Evolutionary conservation across 2,329 filamentous ascomycete genomes (phyloP).

Genomic region (Coniochaeta hoffmannii): DNA sequence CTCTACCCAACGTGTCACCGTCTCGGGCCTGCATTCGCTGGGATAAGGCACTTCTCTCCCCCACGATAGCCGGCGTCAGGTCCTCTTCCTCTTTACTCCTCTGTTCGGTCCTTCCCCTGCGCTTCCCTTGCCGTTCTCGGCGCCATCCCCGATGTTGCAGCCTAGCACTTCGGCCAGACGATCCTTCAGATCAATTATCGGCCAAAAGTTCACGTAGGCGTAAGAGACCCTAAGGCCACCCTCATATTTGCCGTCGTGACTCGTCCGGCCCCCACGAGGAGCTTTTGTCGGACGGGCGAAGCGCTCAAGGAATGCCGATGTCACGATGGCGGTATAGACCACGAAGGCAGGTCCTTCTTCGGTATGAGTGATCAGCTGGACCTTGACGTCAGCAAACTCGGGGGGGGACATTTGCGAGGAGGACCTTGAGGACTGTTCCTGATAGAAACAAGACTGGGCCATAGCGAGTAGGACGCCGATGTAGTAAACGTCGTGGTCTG

Average conservation of each 20-base stretch:
- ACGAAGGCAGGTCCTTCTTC: conserved; percentile 40
- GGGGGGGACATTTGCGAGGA: conserved; percentile 16
- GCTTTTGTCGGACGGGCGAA: conserved; percentile 40
- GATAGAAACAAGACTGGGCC: conserved; percentile 50
- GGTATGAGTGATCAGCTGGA: conserved; percentile 44
- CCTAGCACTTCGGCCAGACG: conserved; percentile 46
- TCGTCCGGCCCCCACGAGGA: conserved; percentile 19
- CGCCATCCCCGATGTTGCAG: too few relatives aligned
- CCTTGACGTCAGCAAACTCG: conserved; percentile 8
- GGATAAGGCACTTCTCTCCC: too few relatives aligned
- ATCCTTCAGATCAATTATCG: conserved; percentile 46
- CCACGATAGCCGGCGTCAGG: too few relatives aligned
- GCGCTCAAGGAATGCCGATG: conserved; percentile 38
- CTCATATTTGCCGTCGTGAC: conserved; percentile 38
- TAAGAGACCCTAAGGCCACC: conserved; percentile 41
- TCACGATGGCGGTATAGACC: conserved; percentile 43
- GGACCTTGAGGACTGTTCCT: conserved; percentile 9
- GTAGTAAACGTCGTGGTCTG: conserved; percentile 44
- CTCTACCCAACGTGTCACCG: too few relatives aligned
- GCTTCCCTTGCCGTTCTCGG: too few relatives aligned
- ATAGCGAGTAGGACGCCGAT: conserved; percentile 46
- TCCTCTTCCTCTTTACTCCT: too few relatives aligned
- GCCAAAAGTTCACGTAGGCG: too few relatives aligned
- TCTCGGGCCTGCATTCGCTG: too few relatives aligned
- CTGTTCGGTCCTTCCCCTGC: too few relatives aligned